A percentile compares a stretch with the other conserved stretches of the same genome.
Evolutionary conservation across 441 rosid species (phyloP).

Genomic region (Mallotus japonicus): DNA sequence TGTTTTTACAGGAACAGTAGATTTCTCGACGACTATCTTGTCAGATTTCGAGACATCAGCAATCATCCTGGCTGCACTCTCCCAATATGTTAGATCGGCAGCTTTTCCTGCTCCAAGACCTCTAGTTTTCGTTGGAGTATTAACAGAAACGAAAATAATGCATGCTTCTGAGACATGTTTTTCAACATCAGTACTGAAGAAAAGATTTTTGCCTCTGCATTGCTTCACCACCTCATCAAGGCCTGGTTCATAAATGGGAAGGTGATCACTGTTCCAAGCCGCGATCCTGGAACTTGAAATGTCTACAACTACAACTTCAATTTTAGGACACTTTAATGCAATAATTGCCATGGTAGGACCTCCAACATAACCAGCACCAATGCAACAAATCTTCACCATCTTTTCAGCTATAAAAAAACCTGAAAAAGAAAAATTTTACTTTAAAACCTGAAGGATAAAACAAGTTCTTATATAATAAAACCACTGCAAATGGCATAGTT

Average conservation of each 20-base stretch:
- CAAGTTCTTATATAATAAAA: no score
- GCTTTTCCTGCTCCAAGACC: constrained; percentile 96
- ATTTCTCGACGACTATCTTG: constrained; percentile 90
- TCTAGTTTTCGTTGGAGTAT: constrained; percentile 80
- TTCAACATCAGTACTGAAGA: constrained; percentile 71
- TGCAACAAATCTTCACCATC: constrained; percentile 90
- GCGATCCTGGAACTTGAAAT: constrained; percentile 60
- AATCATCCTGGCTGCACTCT: constrained; percentile 89
- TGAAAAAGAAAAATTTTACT: background rate
- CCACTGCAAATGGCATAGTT: no score
- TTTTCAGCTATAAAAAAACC: constrained; percentile 18
- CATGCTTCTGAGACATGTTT: constrained; percentile 74
- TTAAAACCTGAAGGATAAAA: background rate
- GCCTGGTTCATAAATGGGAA: constrained; percentile 81
- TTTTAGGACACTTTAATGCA: constrained; percentile 69
- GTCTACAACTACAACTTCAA: constrained; percentile 75
- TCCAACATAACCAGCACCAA: constrained; percentile 88
- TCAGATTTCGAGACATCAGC: constrained; percentile 83
- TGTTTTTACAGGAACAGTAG: constrained; percentile 89
- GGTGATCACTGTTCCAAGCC: constrained; percentile 76
- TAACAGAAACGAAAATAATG: constrained; percentile 80
- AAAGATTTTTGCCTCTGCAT: constrained; percentile 72
- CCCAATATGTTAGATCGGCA: constrained; percentile 92
- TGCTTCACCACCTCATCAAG: constrained; percentile 68
- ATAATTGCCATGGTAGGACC: constrained; percentile 90